Percentiles rank a stretch among this genome's conserved stretches.
Evolutionary conservation across 345 rosid genomes (phyloP).

Genomic region (Jatropha curcas): DNA sequence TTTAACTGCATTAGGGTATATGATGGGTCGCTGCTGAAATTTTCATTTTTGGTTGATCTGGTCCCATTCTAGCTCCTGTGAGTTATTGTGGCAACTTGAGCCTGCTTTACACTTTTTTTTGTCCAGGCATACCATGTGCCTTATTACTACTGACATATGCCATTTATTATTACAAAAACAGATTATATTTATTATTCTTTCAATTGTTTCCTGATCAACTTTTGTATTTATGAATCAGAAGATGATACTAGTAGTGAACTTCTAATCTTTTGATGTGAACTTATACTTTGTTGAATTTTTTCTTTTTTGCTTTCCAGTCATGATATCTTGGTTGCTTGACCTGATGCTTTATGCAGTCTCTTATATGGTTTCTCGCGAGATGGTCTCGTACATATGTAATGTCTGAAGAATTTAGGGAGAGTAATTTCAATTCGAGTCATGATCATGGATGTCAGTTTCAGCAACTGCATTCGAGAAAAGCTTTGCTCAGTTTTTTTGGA

Average conservation of each 20-base stretch:
- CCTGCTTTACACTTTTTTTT: background rate
- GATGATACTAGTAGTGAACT: background rate
- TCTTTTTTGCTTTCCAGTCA: background rate
- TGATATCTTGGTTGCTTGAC: slow-evolving; percentile 2
- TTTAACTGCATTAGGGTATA: background rate
- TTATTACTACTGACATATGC: background rate
- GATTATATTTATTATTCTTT: background rate
- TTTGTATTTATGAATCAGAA: background rate
- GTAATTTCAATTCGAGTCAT: slow-evolving; percentile 45
- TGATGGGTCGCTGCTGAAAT: background rate
- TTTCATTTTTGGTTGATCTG: background rate
- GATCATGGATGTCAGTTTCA: slow-evolving; percentile 42
- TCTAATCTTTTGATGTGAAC: background rate
- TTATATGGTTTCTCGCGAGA: slow-evolving; percentile 96
- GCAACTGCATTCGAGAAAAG: slow-evolving; percentile 51
- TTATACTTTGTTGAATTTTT: background rate
- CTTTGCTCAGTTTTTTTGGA: slow-evolving; percentile 67
- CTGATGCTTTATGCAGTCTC: slow-evolving; percentile 57
- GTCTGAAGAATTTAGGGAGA: slow-evolving; percentile 58
- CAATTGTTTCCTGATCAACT: background rate
- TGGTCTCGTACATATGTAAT: slow-evolving; percentile 87
- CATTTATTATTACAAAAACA: background rate
- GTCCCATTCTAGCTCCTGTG: background rate
- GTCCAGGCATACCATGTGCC: background rate
- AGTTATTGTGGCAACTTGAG: background rate